Conservation (phyloP, 2,329 filamentous ascomycete genomes). For the Teratosphaeria nubilosa region DNA sequence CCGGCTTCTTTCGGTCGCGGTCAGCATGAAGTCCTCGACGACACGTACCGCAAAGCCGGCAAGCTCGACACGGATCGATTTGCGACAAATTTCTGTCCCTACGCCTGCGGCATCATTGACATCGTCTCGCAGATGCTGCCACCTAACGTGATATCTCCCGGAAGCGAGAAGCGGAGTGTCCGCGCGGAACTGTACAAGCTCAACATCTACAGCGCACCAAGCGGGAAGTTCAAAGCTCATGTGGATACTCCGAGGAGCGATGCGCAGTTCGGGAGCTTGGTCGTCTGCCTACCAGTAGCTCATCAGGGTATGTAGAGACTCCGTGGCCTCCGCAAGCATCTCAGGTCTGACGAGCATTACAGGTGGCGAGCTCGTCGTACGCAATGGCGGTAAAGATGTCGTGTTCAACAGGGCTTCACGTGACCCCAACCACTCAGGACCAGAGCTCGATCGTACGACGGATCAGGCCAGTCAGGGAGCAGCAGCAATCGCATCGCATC, state of each 20-base stretch:
- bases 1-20: slow-evolving; percentile 42
- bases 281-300: slow-evolving; percentile 11
- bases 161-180: slow-evolving; percentile 17
- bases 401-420: slow-evolving; percentile 32
- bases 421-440: background rate
- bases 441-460: background rate
- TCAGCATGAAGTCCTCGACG: slow-evolving; percentile 40
- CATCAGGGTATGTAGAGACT: background rate
- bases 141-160: background rate
- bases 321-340: background rate
- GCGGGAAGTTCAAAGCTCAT: slow-evolving; percentile 17
- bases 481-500: background rate
- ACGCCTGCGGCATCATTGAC: slow-evolving; percentile 44
- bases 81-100: slow-evolving; percentile 39
- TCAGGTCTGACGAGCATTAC: background rate
- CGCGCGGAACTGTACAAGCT: slow-evolving; percentile 48
- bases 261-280: slow-evolving; percentile 16
- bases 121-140: slow-evolving; percentile 32
- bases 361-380: slow-evolving; percentile 37
- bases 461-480: slow-evolving; percentile 4
- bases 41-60: slow-evolving; percentile 42
- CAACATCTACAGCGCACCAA: slow-evolving; percentile 32
- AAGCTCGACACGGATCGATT: slow-evolving; percentile 41
- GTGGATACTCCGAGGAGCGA: slow-evolving; percentile 18
- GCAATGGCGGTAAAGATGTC: slow-evolving; percentile 28